Percentiles rank a stretch among this genome's conserved stretches.
These are phyloP conservation scores for Dioszegia hungarica DNA, from an alignment of 768 basidiomycete genomes.

Conservation along the genomic window DNA sequence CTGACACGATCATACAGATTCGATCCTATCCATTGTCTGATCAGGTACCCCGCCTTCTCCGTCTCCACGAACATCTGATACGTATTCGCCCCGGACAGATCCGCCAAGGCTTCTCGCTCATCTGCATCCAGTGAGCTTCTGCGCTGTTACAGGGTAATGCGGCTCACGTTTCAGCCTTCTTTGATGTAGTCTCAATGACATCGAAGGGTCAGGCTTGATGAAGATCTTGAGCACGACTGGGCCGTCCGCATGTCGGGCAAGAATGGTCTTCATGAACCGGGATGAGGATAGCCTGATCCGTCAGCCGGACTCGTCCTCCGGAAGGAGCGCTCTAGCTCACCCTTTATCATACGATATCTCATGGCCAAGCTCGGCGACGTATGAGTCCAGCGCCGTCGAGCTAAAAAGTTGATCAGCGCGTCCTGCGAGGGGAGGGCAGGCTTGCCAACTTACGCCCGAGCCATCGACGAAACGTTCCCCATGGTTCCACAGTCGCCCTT, in stretches of 20 bases:
- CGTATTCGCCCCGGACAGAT: slow-evolving; percentile 81
- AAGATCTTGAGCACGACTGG: slow-evolving; percentile 89
- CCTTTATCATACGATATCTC: slow-evolving; percentile 90
- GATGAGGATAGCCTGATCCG: slow-evolving; percentile 61
- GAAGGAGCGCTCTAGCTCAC: slow-evolving; percentile 51
- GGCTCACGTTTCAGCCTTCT: slow-evolving; percentile 68
- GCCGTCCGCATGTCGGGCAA: slow-evolving; percentile 76
- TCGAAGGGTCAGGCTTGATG: slow-evolving; percentile 83
- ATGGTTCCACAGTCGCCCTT: slow-evolving; percentile 8
- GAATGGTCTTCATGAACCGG: slow-evolving; percentile 77
- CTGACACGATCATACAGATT: slow-evolving; percentile 96
- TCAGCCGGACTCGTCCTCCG: background rate
- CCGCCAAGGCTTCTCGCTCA: slow-evolving; percentile 75
- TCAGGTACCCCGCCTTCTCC: slow-evolving; percentile 89
- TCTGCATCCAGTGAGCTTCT: slow-evolving; percentile 52
- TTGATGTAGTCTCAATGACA: slow-evolving; percentile 70
- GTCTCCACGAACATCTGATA: slow-evolving; percentile 90
- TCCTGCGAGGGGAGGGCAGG: too few species aligned
- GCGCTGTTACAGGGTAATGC: too few species aligned
- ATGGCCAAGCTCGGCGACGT: slow-evolving; percentile 77
- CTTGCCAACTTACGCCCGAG: slow-evolving; percentile 45
- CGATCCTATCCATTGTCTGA: slow-evolving; percentile 90
- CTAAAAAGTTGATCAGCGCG: too few species aligned
- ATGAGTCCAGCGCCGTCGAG: slow-evolving; percentile 71
- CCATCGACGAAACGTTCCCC: slow-evolving; percentile 48